phyloP scores from a whole-genome alignment of 495 filamentous ascomycete genomes.

The Cercophora sp. region DNA sequence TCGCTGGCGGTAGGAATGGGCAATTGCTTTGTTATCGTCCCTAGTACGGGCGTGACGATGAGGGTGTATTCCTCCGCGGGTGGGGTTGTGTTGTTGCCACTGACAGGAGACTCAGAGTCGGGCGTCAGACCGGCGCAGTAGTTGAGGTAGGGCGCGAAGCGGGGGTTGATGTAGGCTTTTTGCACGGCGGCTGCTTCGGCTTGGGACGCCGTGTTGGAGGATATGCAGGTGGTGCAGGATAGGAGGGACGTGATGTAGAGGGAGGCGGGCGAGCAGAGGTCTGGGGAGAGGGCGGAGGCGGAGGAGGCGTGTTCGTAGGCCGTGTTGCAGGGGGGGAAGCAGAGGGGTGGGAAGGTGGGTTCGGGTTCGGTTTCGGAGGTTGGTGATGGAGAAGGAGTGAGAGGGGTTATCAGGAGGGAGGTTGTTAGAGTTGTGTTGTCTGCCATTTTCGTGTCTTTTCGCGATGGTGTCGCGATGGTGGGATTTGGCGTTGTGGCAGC shows the following conservation, averaged over 20 bases:
- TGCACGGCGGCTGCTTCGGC: background rate
- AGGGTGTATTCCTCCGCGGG: background rate
- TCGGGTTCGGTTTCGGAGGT: background rate
- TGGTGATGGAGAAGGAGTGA: background rate
- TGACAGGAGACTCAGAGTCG: background rate
- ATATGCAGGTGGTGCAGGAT: background rate
- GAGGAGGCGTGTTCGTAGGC: background rate
- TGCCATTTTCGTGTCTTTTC: background rate
- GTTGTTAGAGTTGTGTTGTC: background rate
- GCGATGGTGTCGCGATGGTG: background rate
- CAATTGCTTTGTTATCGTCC: too few species aligned
- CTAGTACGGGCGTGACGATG: too few species aligned
- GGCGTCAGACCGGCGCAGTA: background rate
- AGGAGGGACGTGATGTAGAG: background rate
- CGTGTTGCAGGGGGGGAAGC: background rate
- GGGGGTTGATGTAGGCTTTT: background rate
- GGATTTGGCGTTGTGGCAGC: background rate
- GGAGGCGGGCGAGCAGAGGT: background rate
- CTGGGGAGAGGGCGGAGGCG: background rate
- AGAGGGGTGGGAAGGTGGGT: background rate
- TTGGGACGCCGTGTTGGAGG: background rate
- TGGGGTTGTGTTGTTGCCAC: background rate
- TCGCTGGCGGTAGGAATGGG: background rate
- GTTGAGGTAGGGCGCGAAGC: background rate
- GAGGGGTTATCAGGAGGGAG: background rate